Base-by-base conservation (phyloP, 2,329 filamentous ascomycete species). In the Fusarium temperatum region DNA sequence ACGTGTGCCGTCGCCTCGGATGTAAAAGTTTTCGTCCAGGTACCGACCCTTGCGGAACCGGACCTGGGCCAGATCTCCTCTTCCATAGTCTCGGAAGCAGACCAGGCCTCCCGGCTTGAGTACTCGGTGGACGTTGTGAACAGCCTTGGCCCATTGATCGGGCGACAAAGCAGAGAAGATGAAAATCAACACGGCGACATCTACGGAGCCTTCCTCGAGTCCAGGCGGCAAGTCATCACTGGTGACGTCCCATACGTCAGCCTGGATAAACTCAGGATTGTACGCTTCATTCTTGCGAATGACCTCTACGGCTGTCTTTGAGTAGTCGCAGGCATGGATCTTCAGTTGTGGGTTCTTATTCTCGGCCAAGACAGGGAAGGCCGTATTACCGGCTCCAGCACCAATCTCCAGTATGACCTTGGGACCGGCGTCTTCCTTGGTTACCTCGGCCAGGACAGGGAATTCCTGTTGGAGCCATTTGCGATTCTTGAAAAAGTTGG, bases 391-490 rank as follows among this genome's bases (percentile, higher is more conserved):
- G 32, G 96, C 96, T 38, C 96, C 96, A 3, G 96, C 96, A 63
- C 96, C 96, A 71, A 98, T 94, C 82, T 99, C 96, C 45, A 99
- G 86, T 54, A 99, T 84, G 14, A 91, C 89, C 66, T 91, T 87
- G 30, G 88, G 88, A 8, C 93, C 94, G 6, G 92, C 91, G 66
- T 91, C 91, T 72, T 90, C 88, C 65, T 88, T 85, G 18, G 93
- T 96, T 57, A 98, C 88, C 66, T 93, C 89, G 30, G 88, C 89
- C n/a, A 99, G 85, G 8, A 98, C 85, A 0, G 96, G 96, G 75
- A 99, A 99, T 82, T 99, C 96, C 82, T 98, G 96, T 74, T 93
- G 92, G 38, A 99, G 86, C 96, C 96, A 99, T 82, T 98, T 98
- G 73, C 96, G 90, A 81, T 99, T 93, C 84, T 99, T 99, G 90